These are phyloP conservation scores for Chaetomium sp. DNA, from an alignment of 2,329 filamentous ascomycete species.

Conservation along the genomic window DNA sequence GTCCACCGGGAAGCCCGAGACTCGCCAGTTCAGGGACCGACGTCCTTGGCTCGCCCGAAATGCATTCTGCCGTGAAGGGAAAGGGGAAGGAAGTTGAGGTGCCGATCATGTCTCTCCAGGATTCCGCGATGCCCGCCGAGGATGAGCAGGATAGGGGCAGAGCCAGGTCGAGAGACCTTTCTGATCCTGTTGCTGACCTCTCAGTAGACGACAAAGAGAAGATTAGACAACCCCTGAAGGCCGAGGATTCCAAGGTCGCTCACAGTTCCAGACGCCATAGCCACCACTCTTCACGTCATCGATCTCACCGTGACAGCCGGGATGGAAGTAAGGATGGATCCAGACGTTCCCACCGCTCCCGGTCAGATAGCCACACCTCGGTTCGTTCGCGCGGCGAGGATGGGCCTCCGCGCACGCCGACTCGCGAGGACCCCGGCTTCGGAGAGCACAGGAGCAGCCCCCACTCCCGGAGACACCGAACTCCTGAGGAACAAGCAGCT, in stretches of 20 bases:
- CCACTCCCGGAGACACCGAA: constrained; percentile 44
- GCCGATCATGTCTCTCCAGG: constrained; percentile 28
- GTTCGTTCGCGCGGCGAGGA: constrained; percentile 41
- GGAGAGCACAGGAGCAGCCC: constrained; percentile 46
- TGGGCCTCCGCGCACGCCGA: constrained; percentile 44
- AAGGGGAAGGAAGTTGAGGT: constrained; percentile 36
- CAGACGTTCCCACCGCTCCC: constrained; percentile 39
- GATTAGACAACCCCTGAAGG: constrained; percentile 43
- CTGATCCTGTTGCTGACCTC: constrained; percentile 57
- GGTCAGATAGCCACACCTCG: constrained; percentile 43
- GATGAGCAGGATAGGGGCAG: constrained; percentile 33
- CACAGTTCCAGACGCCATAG: constrained; percentile 44
- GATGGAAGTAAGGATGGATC: constrained; percentile 38
- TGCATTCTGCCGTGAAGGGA: constrained; percentile 36
- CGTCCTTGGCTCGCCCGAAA: constrained; percentile 38
- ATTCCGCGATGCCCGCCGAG: constrained; percentile 36
- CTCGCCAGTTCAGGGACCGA: constrained; percentile 37
- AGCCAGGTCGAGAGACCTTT: constrained; percentile 43
- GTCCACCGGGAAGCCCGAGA: constrained; percentile 44
- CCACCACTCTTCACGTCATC: constrained; percentile 45
- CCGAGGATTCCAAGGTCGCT: constrained; percentile 40
- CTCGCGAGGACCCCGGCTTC: constrained; percentile 51
- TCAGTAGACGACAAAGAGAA: constrained; percentile 53
- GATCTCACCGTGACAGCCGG: constrained; percentile 41
- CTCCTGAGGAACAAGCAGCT: constrained; percentile 52